These are phyloP conservation scores for Abrus pulchellus DNA, from an alignment of 306 rosid species.

Conservation along the genomic window DNA sequence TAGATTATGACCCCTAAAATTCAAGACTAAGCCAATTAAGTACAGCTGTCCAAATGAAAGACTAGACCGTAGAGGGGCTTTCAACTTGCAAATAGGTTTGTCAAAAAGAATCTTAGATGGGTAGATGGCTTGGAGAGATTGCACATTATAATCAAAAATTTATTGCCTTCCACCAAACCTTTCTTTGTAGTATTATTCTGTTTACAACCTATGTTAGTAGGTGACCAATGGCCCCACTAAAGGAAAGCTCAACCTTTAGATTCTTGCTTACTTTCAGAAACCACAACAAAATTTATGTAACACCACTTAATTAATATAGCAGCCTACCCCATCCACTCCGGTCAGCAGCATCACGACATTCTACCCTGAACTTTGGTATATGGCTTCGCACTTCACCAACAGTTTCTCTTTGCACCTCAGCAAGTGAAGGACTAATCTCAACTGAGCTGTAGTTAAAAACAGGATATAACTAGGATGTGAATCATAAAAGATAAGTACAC, in stretches of 20 bases:
- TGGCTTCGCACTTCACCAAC: conserved; percentile 84
- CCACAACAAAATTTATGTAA: background rate
- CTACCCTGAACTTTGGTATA: conserved; percentile 82
- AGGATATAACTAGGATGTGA: conserved; percentile 36
- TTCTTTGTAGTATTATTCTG: conserved; percentile 10
- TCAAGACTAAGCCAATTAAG: conserved; percentile 7
- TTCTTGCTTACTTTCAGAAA: conserved; percentile 20
- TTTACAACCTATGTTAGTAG: conserved; percentile 7
- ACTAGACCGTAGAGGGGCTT: background rate
- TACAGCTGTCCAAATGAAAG: background rate
- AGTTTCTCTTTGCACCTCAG: conserved; percentile 87
- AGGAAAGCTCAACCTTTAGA: conserved; percentile 3
- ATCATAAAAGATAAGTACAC: background rate
- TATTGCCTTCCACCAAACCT: conserved; percentile 19
- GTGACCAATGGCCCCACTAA: background rate
- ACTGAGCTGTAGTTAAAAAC: conserved; percentile 77
- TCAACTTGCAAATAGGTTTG: conserved; percentile 23
- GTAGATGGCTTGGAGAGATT: conserved; percentile 15
- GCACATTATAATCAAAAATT: conserved; percentile 10
- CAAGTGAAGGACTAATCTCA: conserved; percentile 92
- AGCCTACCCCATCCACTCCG: conserved; percentile 88
- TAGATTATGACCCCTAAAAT: background rate
- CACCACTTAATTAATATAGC: conserved; percentile 15
- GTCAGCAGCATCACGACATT: conserved; percentile 91
- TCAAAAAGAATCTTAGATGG: conserved; percentile 27